Base-by-base conservation (phyloP, 768 basidiomycete genomes). In the Baorangia bicolor region DNA sequence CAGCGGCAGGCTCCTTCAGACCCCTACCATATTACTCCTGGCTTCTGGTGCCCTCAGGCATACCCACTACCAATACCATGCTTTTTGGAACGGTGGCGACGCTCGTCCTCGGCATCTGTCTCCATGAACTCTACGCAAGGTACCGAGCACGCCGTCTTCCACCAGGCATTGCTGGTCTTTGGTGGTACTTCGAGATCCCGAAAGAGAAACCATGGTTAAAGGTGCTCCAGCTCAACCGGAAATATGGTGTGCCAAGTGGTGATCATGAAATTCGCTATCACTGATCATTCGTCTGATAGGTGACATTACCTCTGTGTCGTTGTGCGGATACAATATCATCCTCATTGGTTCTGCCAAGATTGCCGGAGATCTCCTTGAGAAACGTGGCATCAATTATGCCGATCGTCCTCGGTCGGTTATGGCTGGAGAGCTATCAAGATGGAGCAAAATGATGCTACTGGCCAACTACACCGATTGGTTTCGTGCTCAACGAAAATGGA, bases 351-450 rank as follows among this genome's bases (percentile, higher is more conserved):
- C 78, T n/a, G 70, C 73, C 11, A 62, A 69, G 38, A 74, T 72
- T 6, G 70, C 75, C 16, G 59, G 63, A 16, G 79, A 81, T 20
- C 70, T 81, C 3, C 71, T 82, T 9, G 78, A 81, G 55, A 80
- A 75, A 55, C 69, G 77, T 33, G 68, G 77, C 27, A 59, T 59
- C 27, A 77, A 73, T 12, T 82, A 78, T 55, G 75, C 78, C 10
- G 60, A 62, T n/a, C 57, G 62, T 12, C 62, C 62, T 34, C 57
- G 42, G 30, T 62, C 57, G 5, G 45, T 64, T 1, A 62, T 64
- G 62, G 37, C 38, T 25, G 62, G 60, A 4, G 60, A 64, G n/a
- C 54, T 64, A 2, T 56, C 60, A 5, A 57, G 60, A 5, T 62
- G 62, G 60, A 52, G 51, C 3, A 62, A 62, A 27, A 46, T 50